These are phyloP conservation scores for Fusarium sulawesiense DNA, from an alignment of 2,329 filamentous ascomycete species.

Conservation along the genomic window DNA sequence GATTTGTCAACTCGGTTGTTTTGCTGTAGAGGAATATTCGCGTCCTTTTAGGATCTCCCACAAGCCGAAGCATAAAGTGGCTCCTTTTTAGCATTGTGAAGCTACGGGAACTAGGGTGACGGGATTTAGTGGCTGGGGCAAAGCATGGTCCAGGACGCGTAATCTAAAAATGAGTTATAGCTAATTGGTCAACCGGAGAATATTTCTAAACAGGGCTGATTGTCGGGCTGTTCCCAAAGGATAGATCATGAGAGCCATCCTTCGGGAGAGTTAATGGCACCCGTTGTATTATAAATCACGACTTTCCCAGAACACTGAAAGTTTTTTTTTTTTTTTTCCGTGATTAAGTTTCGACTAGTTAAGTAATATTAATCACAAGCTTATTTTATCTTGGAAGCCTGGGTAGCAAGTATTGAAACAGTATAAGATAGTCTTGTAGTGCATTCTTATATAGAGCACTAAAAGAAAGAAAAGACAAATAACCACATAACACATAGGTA, in stretches of 20 bases:
- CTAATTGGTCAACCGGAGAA: background rate
- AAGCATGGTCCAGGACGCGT: background rate
- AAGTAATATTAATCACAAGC: background rate
- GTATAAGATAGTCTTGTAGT: background rate
- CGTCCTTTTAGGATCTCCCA: background rate
- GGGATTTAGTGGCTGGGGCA: background rate
- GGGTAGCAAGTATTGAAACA: background rate
- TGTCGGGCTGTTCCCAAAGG: background rate
- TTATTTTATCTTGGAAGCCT: background rate
- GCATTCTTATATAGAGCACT: background rate
- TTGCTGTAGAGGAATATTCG: background rate
- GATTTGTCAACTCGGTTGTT: background rate
- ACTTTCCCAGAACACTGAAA: background rate
- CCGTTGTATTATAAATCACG: background rate
- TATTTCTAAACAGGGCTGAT: background rate
- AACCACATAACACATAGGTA: background rate
- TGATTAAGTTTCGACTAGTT: fast-evolving
- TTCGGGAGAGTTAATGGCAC: too few relatives aligned
- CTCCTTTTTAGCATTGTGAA: background rate
- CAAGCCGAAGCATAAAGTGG: conserved; percentile 5
- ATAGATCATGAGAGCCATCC: background rate
- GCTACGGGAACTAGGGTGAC: background rate
- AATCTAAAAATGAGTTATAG: background rate
- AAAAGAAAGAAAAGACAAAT: fast-evolving
- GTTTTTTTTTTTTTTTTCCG: background rate